Base-by-base conservation (phyloP, 768 basidiomycete species). In the Auriculariales sp. region DNA sequence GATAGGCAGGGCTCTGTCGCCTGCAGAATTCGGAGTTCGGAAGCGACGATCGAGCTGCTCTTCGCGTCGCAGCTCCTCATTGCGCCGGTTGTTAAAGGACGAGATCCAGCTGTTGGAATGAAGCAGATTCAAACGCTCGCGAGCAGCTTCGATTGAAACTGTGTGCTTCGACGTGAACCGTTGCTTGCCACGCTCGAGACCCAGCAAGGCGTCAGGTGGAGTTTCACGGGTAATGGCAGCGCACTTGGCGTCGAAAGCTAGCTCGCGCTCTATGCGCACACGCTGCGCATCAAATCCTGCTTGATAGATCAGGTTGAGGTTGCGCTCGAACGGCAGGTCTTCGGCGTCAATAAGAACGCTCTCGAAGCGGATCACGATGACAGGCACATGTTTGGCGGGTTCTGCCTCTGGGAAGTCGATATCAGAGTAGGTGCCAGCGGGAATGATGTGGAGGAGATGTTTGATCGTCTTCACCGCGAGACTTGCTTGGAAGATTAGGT, bases 301-400 rank as follows among this genome's bases (percentile, higher is more conserved):
- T 52, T 75, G 71, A 71, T 77, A 86, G 28, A 89, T 84, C 7
- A 83, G 68, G 30, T 78, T 83, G 17, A 95, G 64, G 52, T 71
- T 76, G 14, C 75, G 73, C 63, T 98, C 93, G 50, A 95, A 78
- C 1, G 81, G 75, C 56, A 91, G 86, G 61, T 98, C 93, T 22
- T 79, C 77, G 24, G 80, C 80, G 62, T 95, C 91, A 7, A 88
- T 57, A 45, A 77, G 78, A 29, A 94, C 57, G 36, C 70, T 70
- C n/a, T 71, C 69, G 46, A 92, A 62, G 9, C 61, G 66, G 39
- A 94, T 59, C 0, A 66, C 65, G 39, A 93, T 59, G 49, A 71
- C 69, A 0, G 89, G 89, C 2, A 91, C 64, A 0, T 60, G 56
- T 63, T 90, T 95, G 0, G 91, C 77, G 2, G 67, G 71, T 62